Conservation (phyloP, 75 land plant genomes). For the Sequoiadendron giganteum region DNA sequence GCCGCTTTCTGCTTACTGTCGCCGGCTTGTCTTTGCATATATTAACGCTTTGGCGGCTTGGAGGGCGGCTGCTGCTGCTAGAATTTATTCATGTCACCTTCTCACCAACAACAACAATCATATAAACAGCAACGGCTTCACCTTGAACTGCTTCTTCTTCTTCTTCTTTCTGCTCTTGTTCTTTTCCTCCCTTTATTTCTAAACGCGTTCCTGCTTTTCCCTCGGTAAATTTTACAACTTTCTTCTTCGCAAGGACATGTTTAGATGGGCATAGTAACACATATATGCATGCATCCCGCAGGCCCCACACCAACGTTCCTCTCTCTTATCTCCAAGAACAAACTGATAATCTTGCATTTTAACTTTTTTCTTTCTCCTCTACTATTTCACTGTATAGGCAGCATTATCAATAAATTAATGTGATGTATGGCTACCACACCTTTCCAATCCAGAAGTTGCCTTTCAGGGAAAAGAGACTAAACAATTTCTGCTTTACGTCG, state of each 20-base stretch:
- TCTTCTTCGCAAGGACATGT: background rate
- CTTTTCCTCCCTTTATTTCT: background rate
- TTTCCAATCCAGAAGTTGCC: background rate
- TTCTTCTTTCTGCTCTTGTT: background rate
- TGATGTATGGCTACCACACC: background rate
- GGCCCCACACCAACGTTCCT: conserved; percentile 12
- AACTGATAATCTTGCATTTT: background rate
- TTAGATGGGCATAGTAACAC: background rate
- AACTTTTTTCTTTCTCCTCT: background rate
- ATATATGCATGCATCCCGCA: background rate
- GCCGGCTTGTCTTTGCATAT: background rate
- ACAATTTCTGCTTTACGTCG: background rate
- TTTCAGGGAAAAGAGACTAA: background rate
- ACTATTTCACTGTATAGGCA: too few species aligned
- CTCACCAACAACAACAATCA: background rate
- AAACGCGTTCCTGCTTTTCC: background rate
- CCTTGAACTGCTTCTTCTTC: background rate
- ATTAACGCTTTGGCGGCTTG: background rate
- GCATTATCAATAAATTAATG: background rate
- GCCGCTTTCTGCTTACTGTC: background rate
- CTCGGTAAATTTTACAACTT: background rate
- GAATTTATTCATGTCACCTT: background rate
- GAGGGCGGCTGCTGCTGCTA: background rate
- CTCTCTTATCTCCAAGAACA: background rate
- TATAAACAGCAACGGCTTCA: background rate